Evolutionary conservation across 768 basidiomycete species (phyloP).

Genomic region (Cyclocybe aegerita): DNA sequence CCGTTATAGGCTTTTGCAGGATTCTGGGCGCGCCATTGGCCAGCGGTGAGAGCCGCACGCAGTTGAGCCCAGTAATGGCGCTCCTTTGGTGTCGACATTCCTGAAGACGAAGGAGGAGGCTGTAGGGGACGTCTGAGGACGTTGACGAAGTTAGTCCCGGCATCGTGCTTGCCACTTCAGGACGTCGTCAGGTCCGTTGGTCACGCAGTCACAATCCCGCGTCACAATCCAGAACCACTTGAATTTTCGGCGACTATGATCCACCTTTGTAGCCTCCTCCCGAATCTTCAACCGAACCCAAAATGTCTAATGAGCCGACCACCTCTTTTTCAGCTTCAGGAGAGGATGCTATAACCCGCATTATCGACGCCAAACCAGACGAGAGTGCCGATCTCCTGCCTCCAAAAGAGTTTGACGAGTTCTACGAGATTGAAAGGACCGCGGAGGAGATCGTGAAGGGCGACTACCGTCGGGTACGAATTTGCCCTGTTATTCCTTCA

Average conservation of each 20-base stretch:
- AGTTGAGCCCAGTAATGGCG: slow-evolving; percentile 80
- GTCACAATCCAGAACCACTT: too few relatives aligned
- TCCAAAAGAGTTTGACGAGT: slow-evolving; percentile 49
- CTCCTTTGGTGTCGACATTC: slow-evolving; percentile 51
- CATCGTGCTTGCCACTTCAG: too few relatives aligned
- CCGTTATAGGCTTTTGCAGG: slow-evolving; percentile 66
- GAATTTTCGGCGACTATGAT: too few relatives aligned
- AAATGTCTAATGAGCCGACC: slow-evolving; percentile 2
- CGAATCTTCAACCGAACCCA: too few relatives aligned
- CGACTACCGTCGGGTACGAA: slow-evolving; percentile 67
- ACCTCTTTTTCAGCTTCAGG: slow-evolving; percentile 26
- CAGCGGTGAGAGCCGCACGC: slow-evolving; percentile 65
- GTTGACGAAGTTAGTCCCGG: too few relatives aligned
- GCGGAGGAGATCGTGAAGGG: slow-evolving; percentile 56
- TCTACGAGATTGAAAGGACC: slow-evolving; percentile 77
- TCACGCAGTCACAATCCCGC: too few relatives aligned
- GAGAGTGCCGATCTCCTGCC: slow-evolving; percentile 32
- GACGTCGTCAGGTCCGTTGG: too few relatives aligned
- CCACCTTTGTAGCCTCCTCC: too few relatives aligned
- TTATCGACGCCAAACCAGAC: slow-evolving; percentile 46
- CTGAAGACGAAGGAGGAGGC: neutral
- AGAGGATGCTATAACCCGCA: slow-evolving; percentile 59
- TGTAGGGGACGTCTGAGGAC: too few relatives aligned
- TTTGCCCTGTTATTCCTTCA: neutral
- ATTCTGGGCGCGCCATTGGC: slow-evolving; percentile 62